Base-by-base conservation (phyloP, 2,329 filamentous ascomycete genomes). In the Fusarium sp. region DNA sequence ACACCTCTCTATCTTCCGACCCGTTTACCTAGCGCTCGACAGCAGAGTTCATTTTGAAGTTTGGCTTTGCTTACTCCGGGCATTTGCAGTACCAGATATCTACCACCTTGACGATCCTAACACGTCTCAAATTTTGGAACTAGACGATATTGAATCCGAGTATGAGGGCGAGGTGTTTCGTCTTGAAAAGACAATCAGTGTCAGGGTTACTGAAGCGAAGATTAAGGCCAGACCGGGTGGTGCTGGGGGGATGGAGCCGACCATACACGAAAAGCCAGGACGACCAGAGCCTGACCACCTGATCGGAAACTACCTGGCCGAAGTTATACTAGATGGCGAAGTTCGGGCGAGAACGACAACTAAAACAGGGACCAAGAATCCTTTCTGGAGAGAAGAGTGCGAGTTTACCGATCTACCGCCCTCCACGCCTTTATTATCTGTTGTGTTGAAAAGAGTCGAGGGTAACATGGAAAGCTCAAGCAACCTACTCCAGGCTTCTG, bases 21-120 rank as follows among this genome's bases (percentile, higher is more conserved):
- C 96, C 0, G 90, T 98, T 35, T 97, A 97, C 76, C 83, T 99
- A 33, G 92, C 93, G 5, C 81, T 97, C 44, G 95, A 98, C 71
- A 94, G 89, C 26, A 88, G 94, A 41, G 89, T 97, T 8, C 84
- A 97, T n/a, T 97, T 96, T 73, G 96, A 99, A 77, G 96, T 97
- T 14, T 99, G 96, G 96, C 95, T 97, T 74, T 94, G 97, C 8
- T 83, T 99, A 11, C 79, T 99, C 30, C 89, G 95, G 65, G 94
- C 95, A 1, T 97, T 97, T 77, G 93, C 95, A 1, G 90, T 97
- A 45, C 95, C 96, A 0, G 94, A 97, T 72, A 84, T 98, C 14
- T 98, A 97, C 75, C 92, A 90, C 3, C 76, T 88, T 17, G 83
- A 87, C 40, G 72, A 82, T 11, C 75, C 81, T 14, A 79, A 80